Percentiles rank a stretch among this genome's conserved stretches.
Conservation (phyloP, 2,329 filamentous ascomycete genomes). For the Fusarium miscanthi region DNA sequence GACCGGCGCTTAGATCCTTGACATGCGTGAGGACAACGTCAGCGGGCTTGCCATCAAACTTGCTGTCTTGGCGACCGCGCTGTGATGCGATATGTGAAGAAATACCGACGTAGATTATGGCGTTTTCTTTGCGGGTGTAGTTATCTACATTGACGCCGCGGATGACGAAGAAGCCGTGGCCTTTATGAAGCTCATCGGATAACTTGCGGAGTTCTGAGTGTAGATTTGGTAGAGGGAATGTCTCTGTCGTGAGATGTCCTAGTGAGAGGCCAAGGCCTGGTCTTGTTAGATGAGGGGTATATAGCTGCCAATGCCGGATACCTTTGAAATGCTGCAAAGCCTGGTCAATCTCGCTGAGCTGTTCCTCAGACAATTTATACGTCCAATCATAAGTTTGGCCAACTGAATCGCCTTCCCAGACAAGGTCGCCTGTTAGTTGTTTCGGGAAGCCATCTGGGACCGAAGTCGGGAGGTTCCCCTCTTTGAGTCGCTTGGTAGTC, state of each 20-base stretch:
- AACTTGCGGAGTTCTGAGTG: slow-evolving; percentile 61
- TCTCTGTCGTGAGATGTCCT: slow-evolving; percentile 56
- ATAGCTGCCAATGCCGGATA: rapidly evolving
- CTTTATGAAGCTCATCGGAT: slow-evolving; percentile 65
- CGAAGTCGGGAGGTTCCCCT: background rate
- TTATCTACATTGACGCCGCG: slow-evolving; percentile 65
- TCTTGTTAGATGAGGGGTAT: background rate
- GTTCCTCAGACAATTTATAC: background rate
- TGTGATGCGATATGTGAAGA: slow-evolving; percentile 66
- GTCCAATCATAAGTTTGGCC: slow-evolving; percentile 24
- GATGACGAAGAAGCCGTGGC: slow-evolving; percentile 71
- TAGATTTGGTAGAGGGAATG: slow-evolving; percentile 66
- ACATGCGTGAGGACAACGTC: slow-evolving; percentile 62
- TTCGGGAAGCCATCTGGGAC: slow-evolving; percentile 19
- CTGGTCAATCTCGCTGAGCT: slow-evolving; percentile 12
- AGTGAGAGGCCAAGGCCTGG: slow-evolving; percentile 11
- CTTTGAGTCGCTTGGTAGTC: background rate
- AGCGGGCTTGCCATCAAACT: slow-evolving; percentile 56
- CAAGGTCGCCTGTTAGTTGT: slow-evolving; percentile 13
- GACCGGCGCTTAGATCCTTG: slow-evolving; percentile 65
- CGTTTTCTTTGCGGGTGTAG: slow-evolving; percentile 66
- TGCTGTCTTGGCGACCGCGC: slow-evolving; percentile 64
- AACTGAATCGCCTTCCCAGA: slow-evolving; percentile 29
- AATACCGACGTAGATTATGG: slow-evolving; percentile 70
- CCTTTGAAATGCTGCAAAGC: slow-evolving; percentile 27